Conservation (phyloP, 108 stramenopile species). For the Cyclotella sp. region DNA sequence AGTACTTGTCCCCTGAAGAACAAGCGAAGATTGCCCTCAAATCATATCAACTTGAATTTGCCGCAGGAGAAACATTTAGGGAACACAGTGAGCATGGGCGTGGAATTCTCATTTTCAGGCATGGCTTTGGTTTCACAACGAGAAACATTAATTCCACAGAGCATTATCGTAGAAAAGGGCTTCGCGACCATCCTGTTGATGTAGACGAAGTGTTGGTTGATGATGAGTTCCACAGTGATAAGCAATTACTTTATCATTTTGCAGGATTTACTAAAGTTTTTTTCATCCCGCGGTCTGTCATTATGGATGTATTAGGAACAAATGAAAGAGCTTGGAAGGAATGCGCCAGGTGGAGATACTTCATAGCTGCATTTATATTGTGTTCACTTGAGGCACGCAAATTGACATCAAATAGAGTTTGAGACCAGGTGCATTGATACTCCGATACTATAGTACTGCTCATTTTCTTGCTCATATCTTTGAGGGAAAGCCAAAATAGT, state of each 20-base stretch:
- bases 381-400: constrained; percentile 19
- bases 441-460: too few species aligned
- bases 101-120: constrained; percentile 37
- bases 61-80: constrained; percentile 33
- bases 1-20: constrained; percentile 45
- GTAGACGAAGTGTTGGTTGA: constrained; percentile 51
- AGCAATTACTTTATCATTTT: constrained; percentile 41
- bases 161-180: constrained; percentile 15
- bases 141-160: not conserved
- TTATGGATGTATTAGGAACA: constrained; percentile 35
- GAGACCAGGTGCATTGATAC: too few species aligned
- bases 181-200: constrained; percentile 24
- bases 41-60: constrained; percentile 47
- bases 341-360: constrained; percentile 56
- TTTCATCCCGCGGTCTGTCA: constrained; percentile 42
- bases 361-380: constrained; percentile 33
- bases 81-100: constrained; percentile 42
- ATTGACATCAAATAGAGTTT: not conserved
- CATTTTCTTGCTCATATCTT: too few species aligned
- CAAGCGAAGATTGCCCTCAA: constrained; percentile 40
- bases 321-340: constrained; percentile 53
- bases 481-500: too few species aligned
- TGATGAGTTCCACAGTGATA: constrained; percentile 35
- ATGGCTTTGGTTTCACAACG: constrained; percentile 29
- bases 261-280: constrained; percentile 45